Evolutionary conservation across 1,139 yeast species (phyloP), one percentile per base, ranked within the genome.

Genomic region (Komagataea norvegica): DNA sequence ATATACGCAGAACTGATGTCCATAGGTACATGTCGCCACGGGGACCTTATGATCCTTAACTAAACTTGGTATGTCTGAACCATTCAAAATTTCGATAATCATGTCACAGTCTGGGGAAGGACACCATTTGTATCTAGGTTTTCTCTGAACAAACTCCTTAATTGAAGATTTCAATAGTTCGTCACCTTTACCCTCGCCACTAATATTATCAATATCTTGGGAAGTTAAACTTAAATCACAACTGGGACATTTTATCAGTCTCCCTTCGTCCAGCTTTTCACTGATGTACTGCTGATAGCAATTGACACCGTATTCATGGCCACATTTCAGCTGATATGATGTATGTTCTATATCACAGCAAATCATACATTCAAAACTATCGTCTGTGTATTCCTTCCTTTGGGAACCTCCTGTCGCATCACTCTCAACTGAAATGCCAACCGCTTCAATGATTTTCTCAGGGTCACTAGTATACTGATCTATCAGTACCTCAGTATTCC

Each of bases 101-200:
- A 68, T 64, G 27, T 68, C 67, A 58, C 98, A 91, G 53, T 85
- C 94, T 0, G 95, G 83, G 1, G 84, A 81, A 0, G 96, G 96
- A 58, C 98, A 91, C 83, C 91, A 81, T 40, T 59, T 62, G 47
- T 72, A 73, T 27, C 64, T 65, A 29, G 67, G 67, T 42, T 71
- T 71, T 40, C 72, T 68, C 30, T 74, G 75, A 16, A 86, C 74
- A 48, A 68, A 78, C 13, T 65, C 60, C 42, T 70, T 74, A 3
- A 79, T 60, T 0, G 68, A 62, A 8, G 60, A 59, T 24, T 52
- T 49, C 46, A 63, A 49, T 8, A 61, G 45, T 37, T 53, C 52
- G 21, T 57, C 54, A 17, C 60, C 55, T 9, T 51, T 51, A 19
- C 54, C 58, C 14, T 42, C 46, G 1, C 65, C 64, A 45, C 59